Base-by-base conservation (phyloP, 257 asterid genomes). In the Mitragyna speciosa region DNA sequence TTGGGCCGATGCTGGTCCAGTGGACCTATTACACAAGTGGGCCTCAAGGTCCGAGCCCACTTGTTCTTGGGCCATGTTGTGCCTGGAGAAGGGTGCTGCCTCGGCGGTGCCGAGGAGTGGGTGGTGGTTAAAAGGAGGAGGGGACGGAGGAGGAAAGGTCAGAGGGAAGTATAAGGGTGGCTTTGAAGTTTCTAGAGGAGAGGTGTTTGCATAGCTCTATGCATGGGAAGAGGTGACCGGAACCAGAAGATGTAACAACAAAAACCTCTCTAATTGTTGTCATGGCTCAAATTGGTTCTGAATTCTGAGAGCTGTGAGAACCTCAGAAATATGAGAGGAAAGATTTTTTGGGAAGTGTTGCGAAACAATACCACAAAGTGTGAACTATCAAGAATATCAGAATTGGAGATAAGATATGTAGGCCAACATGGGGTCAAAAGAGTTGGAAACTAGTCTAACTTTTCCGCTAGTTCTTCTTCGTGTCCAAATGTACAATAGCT, bases 221-320 rank as follows among this genome's bases (percentile, higher is more conserved):
- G 76, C 87, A 83, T 4, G 96, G 93, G 6, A 79, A 79, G 48
- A 91, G 84, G 56, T 91, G 96, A 73, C 94, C 94, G 59, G 85
- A 92, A 0, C 96, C 96, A 82, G 87, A 91, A 73, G 90, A 90
- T 24, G 96, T 94, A 17, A 91, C 79, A 76, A 91, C 89, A 70
- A 90, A 45, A 51, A 91, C 83, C 76, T 90, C 81, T 4, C 41
- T 33, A 56, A 28, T 67, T 76, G 70, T 14, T 64, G 77, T 88
- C 87, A 90, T 87, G 19, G 41, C 36, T n/a, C 6, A 7, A 47
- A 47, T 47, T 47, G 49, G 49, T 47, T 47, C 7, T 10, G 12
- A 47, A 47, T 47, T 36, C 4, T 36, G 39, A 36, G 39, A 36
- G 39, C 4, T 36, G 39, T 36, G 39, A 36, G 39, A 36, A 4